Base-by-base conservation (phyloP, 768 basidiomycete species). In the Hemileccinum impolitum region DNA sequence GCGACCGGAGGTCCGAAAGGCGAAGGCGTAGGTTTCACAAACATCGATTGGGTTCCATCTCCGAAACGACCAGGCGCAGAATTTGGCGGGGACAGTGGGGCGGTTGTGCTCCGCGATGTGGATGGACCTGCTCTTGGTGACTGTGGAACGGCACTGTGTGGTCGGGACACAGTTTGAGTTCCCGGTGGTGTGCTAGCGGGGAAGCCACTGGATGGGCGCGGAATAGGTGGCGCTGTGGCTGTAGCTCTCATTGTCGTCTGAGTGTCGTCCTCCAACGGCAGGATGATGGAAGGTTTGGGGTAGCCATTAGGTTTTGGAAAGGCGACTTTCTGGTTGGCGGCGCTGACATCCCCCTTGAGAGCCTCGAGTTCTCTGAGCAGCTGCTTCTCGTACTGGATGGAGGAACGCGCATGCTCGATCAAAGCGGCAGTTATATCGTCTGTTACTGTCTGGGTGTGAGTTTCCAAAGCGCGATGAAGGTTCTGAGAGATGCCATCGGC, bases 401-500 rank as follows among this genome's bases (percentile, higher is more conserved):
- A 85, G 15, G 93, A 87, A 19, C 94, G 85, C 15, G 90, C 90
- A 67, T 98, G 93, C 66, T 97, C 93, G 39, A 98, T 82, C 45
- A 98, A 72, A 0, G 94, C 89, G 18, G 88, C 77, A 15, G 90
- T 90, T 45, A 97, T 79, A 65, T 99, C 96, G 48, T 94, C 90
- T 46, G 95, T 89, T 25, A 94, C 89, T 54, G 87, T 80, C 41
- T 82, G 80, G 50, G 88, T 90, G 68, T 99, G 93, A 1, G 81
- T 81, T 32, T 85, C 80, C 25, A 99, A 78, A 2, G 94, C 87
- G 42, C 80, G 81, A 59, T 96, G 94, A 15, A 99, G 75, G 58
- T 97, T 94, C 58, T 90, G 84, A 1, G 95, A 97, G 47, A 99
- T 97, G 39, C 92, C 92, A 43, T 91, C 79, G 3, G 94, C 87